phyloP scores from a whole-genome alignment of 345 rosid genomes.

The Lepidium didymum region DNA sequence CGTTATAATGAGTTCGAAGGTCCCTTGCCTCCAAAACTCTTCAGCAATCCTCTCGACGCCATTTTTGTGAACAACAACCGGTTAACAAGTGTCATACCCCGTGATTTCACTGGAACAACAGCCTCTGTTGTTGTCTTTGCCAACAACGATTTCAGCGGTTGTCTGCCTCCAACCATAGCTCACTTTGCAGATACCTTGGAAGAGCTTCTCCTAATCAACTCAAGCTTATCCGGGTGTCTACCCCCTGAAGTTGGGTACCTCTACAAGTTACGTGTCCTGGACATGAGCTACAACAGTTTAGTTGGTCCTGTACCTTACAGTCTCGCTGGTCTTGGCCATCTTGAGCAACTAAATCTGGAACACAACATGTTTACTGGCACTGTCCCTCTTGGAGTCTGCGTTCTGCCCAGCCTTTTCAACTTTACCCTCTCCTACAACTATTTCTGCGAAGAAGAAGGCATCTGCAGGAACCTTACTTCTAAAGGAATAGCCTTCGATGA shows the following conservation, averaged over 20 bases:
- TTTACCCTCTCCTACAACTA: conserved; percentile 69
- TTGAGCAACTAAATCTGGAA: conserved; percentile 63
- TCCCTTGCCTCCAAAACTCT: conserved; percentile 58
- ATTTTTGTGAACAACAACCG: conserved; percentile 71
- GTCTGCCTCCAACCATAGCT: conserved; percentile 70
- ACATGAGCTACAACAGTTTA: conserved; percentile 62
- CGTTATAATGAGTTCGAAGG: conserved; percentile 93
- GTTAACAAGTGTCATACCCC: conserved; percentile 45
- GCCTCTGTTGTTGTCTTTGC: conserved; percentile 77
- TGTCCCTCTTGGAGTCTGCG: conserved; percentile 62
- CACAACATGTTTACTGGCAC: conserved; percentile 68
- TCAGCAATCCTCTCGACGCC: conserved; percentile 64
- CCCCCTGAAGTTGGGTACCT: conserved; percentile 83
- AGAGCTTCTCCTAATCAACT: conserved; percentile 67
- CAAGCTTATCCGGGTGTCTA: conserved; percentile 72
- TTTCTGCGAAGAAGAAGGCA: conserved; percentile 76
- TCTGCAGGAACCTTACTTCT: conserved; percentile 58
- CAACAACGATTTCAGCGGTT: conserved; percentile 70
- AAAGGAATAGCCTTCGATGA: conserved; percentile 55
- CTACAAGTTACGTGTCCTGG: conserved; percentile 64
- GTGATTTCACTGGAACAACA: conserved; percentile 29
- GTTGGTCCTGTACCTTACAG: conserved; percentile 89
- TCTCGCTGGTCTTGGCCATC: conserved; percentile 59
- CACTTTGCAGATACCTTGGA: conserved; percentile 59
- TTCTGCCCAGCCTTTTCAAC: conserved; percentile 54